Evolutionary conservation across 768 basidiomycete species (phyloP), one percentile per base, ranked within the genome.

Genomic region (Boletus rubropictus): DNA sequence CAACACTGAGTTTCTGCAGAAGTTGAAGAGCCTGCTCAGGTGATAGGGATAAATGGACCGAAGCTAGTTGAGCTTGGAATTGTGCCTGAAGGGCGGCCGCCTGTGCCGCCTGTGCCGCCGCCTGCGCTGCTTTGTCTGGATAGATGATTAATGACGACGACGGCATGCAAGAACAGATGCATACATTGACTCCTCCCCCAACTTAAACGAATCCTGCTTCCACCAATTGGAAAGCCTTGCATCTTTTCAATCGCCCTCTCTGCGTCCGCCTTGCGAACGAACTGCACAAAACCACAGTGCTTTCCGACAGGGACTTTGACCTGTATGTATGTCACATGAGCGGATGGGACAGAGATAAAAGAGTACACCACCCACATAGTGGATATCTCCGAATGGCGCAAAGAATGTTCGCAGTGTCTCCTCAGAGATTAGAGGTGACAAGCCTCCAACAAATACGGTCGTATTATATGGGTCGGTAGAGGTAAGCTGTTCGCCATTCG

Each of bases 261-360:
- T 10, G 93, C 93, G 66, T 96, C 93, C 9, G 80, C 81, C 67
- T 95, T 92, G 54, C 84, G 79, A 22, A 95, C 88, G 58, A 91
- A 96, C 68, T 96, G 93, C 37, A 96, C 93, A 59, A 96, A 96
- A 1, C 93, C 93, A 57, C 93, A 96, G 54, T 93, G 89, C 61
- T 95, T 95, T 42, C 90, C 91, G 36, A 89, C 85, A 10, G 93
- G 93, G n/a, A 96, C 92, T 67, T 94, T 95, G 61, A 95, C 92
- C 89, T 90, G 55, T 36, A 25, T 57, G 34, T 22, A 25, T 44
- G 8, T 25, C 43, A 32, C 22, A 15, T 59, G 25, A 39, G 37
- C 36, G 40, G 49, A 42, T 3, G 7, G 33, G 40, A 32, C 32
- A 24, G 39, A 50, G 6, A 49, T 21, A 21, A n/a, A 48, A 35